Base-by-base conservation (phyloP, 371 early-diverging fungal species). In the Mortierella sp. region DNA sequence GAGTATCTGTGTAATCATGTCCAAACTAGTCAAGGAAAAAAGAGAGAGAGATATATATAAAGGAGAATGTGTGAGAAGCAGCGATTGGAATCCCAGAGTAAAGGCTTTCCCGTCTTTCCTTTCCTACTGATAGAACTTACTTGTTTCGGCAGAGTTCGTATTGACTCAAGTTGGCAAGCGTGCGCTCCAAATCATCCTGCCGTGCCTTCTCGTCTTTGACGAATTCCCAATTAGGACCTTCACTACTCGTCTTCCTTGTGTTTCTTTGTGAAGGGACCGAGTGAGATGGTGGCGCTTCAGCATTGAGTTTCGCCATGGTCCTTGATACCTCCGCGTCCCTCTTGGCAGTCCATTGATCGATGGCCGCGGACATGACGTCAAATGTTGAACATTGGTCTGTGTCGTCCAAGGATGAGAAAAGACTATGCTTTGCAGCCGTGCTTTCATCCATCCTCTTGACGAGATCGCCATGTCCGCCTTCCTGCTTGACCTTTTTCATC, bases 141-240 rank as follows among this genome's bases (percentile, higher is more conserved):
- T 67, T 63, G 63, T 56, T 61, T 2, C 67, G 43, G 24, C 74
- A 73, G 17, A 59, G 44, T 25, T 62, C n/a, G 31, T 73, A 67
- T 3, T 57, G 55, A 21, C 57, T 55, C 37, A 73, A 37, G 2
- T 50, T 73, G 31, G 25, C 22, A 1, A 73, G 39, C 0, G 27
- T 65, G 3, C 19, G 17, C 7, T 43, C 41, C 44, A 68, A 37
- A 2, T 61, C 58, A 14, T 61, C 46, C 13, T 47, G 43, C n/a
- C 44, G 59, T 2, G 40, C 29, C 0, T 16, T 41, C 41, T 60
- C 65, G 8, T 71, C 66, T 2, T 12, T 19, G 16, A 71, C 34
- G 44, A 49, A 66, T 3, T 48, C 34, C 72, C 72, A 71, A 24
- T 57, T 37, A 6, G 51, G 31, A n/a, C 8, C 27, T 9, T 57